Base-by-base conservation (phyloP, 148 eudicot species). In the Heliamphora exappendiculata region DNA sequence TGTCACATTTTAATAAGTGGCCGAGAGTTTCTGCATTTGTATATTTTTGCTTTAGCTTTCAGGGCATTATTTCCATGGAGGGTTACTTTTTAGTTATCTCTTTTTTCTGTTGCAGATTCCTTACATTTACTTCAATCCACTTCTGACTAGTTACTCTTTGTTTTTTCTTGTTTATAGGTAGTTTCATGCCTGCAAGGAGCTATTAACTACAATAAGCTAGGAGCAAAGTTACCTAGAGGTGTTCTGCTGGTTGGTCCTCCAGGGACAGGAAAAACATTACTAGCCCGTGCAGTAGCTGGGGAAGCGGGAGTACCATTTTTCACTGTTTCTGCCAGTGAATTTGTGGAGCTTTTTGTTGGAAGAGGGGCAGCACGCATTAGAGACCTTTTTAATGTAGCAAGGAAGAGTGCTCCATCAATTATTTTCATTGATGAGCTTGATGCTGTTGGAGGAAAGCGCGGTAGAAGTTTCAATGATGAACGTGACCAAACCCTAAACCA, bases 281-380 rank as follows among this genome's bases (percentile, higher is more conserved):
- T 95, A 59, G 99, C 99, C 66, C 99, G 99, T 79, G 99, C 99
- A 54, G 98, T 96, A 58, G 98, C 99, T 60, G 98, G 99, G 76
- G 99, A 96, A 85, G 98, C 98, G 16, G 97, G 98, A 67, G 98
- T 96, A 33, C 98, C 98, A 6, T 96, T 96, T 77, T 96, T 96
- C 85, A 85, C 97, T 0, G 97, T 96, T 55, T 93, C 99, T 36
- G 99, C 99, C 19, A 96, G 99, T 85, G 99, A 96, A 82, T 96
- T 96, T 73, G 99, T 96, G 42, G 99, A 96, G 79, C 67, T 96
- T 83, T 96, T 91, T 86, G 99, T 96, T 36, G 99, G 99, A 72
- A 84, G 98, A 79, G 99, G 99, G 80, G 99, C 98, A 74, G 96
- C 99, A 39, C 96, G 99, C 47, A 91, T 96, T 51, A 89, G 99